Evolutionary conservation across 2,329 filamentous ascomycete genomes (phyloP), one percentile per base, ranked within the genome.

Genomic region (Davidsoniella australis): DNA sequence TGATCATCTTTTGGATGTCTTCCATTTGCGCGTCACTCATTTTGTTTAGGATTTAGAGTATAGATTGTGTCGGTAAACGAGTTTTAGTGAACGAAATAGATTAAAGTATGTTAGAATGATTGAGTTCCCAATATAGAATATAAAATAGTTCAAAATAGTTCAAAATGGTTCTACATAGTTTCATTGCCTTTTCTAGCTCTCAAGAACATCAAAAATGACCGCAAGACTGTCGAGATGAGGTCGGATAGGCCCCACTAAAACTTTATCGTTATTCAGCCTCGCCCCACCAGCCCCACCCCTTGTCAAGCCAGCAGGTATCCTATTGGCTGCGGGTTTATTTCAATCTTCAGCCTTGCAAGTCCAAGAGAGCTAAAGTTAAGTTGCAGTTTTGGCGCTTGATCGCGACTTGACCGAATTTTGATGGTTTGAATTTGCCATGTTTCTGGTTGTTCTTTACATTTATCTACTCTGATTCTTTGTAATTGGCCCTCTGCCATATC

Each of bases 1-100:
- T 56, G 49, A 58, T 55, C 46, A 61, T 55, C 6, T 60, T 56
- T 9, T 62, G 60, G 14, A 60, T 54, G 41, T 58, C 58, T 36
- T 49, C 47, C 47, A 45, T 49, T 9, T 33, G 8, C 2, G 12
- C 29, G 29, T 33, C 29, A 12, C 29, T 33, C 29, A 33, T 33
- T 10, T 33, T 23, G 20, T 33, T 33, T 33, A 33, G 12, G 29
- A 9, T 9, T 33, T 33, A 33, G 1, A 33, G 29, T 33, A 23
- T 23, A 23, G 20, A 2, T 23, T 23, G 20, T 23, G 20, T 23
- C 20, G 5, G 20, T 23, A 5, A 5, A 23, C 5, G 20, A 23
- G 29, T 9, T 33, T 10, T 33, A 12, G 12, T 33, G 29, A 33
- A 33, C 10, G 8, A 33, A 33, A 3, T 10, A 12, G 8, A 33